Conservation (phyloP, 2,329 filamentous ascomycete species). For the Bipolaris zeicola region DNA sequence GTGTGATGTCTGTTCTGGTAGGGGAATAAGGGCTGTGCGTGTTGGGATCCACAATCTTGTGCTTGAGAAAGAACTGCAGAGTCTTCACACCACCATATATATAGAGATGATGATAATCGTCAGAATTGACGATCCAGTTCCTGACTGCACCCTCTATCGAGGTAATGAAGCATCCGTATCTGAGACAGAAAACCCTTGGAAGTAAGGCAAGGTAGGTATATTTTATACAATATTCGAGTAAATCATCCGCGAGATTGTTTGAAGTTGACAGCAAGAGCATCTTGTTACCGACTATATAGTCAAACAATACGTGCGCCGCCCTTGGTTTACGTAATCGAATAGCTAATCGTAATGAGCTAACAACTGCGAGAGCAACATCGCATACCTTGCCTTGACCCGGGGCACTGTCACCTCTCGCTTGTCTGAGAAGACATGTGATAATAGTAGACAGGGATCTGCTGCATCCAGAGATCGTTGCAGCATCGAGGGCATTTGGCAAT, state of each 20-base stretch:
- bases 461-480: neutral
- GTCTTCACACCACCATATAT: neutral
- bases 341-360: too few relatives aligned
- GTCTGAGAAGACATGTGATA: neutral
- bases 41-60: neutral
- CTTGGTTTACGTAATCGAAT: too few relatives aligned
- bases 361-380: too few relatives aligned
- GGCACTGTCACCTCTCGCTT: neutral
- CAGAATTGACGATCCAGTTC: neutral
- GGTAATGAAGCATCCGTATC: too few relatives aligned
- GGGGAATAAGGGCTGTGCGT: neutral
- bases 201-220: too few relatives aligned
- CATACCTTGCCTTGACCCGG: too few relatives aligned
- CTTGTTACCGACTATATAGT: too few relatives aligned
- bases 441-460: neutral
- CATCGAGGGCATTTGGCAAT: neutral
- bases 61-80: neutral
- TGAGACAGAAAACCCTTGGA: too few relatives aligned
- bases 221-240: too few relatives aligned
- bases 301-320: too few relatives aligned
- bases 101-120: neutral
- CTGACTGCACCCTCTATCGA: neutral
- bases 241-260: too few relatives aligned
- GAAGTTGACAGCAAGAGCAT: too few relatives aligned
- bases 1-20: neutral